A percentile compares a stretch with the other conserved stretches of the same genome.
Conservation (phyloP, 371 early-diverging fungal species). For the Mortierella sp. region DNA sequence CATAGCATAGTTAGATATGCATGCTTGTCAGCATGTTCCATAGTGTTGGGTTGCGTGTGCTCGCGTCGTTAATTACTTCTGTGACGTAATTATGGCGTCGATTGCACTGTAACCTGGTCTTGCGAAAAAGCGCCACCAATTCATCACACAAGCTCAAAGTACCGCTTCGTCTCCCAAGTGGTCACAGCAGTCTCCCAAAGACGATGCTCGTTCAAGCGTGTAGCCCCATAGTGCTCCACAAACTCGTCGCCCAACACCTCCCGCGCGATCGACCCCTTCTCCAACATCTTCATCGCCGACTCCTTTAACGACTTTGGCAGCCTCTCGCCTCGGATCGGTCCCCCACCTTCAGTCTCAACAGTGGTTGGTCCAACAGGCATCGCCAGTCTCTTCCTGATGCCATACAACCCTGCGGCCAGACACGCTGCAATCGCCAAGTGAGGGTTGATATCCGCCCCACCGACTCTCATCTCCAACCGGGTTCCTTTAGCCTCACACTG, state of each 20-base stretch:
- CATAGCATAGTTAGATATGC: too few relatives aligned
- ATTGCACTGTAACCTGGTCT: too few relatives aligned
- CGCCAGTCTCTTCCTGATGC: slow-evolving; percentile 73
- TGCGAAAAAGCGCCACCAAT: background rate
- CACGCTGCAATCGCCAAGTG: slow-evolving; percentile 85
- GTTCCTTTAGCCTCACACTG: slow-evolving; percentile 73
- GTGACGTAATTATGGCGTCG: too few relatives aligned
- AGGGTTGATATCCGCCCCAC: slow-evolving; percentile 89
- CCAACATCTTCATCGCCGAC: slow-evolving; percentile 75
- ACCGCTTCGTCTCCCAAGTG: slow-evolving; percentile 81
- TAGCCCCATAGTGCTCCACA: slow-evolving; percentile 83
- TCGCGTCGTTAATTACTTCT: too few relatives aligned
- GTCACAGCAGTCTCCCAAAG: slow-evolving; percentile 84
- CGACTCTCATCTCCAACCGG: slow-evolving; percentile 85
- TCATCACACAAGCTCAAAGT: slow-evolving; percentile 75
- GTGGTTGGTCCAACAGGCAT: slow-evolving; percentile 63
- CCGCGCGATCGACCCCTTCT: slow-evolving; percentile 77
- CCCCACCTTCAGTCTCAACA: slow-evolving; percentile 18
- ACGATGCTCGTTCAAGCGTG: slow-evolving; percentile 80
- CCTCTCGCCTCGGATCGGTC: slow-evolving; percentile 51
- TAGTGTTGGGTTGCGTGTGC: too few relatives aligned
- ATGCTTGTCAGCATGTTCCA: too few relatives aligned
- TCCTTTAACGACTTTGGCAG: slow-evolving; percentile 79
- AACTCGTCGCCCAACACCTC: slow-evolving; percentile 84
- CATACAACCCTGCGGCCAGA: slow-evolving; percentile 83